phyloP scores from a whole-genome alignment of 352 stramenopile species.

The Phytophthora hibernalis region DNA sequence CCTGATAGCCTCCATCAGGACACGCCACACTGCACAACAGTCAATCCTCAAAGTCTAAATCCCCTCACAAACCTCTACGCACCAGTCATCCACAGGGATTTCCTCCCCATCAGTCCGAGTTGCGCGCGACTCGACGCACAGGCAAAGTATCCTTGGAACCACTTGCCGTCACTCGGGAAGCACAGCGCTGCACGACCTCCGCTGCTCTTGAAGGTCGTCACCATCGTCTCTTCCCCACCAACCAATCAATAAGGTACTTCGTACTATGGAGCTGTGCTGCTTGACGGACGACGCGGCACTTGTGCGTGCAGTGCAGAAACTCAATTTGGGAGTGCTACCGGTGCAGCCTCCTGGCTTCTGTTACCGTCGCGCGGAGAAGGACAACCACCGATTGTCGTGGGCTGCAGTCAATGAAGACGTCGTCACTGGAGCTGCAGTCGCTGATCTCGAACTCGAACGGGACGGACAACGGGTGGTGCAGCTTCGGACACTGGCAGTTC shows the following conservation, averaged over 20 bases:
- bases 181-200: slow-evolving; percentile 59
- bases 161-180: slow-evolving; percentile 56
- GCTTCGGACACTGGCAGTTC: slow-evolving; percentile 55
- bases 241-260: slow-evolving; percentile 22
- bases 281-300: slow-evolving; percentile 53
- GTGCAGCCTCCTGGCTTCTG: slow-evolving; percentile 68
- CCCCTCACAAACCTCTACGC: slow-evolving; percentile 2
- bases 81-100: slow-evolving; percentile 71
- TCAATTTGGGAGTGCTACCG: slow-evolving; percentile 73
- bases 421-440: slow-evolving; percentile 44
- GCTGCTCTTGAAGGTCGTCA: slow-evolving; percentile 35
- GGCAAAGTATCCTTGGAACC: slow-evolving; percentile 79
- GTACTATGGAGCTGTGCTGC: slow-evolving; percentile 50
- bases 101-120: slow-evolving; percentile 66
- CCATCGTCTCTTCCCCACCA: slow-evolving; percentile 27
- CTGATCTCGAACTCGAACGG: slow-evolving; percentile 47
- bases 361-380: slow-evolving; percentile 67
- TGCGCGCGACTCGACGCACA: slow-evolving; percentile 45
- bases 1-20: slow-evolving; percentile 72
- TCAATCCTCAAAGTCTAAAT: not conserved
- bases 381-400: slow-evolving; percentile 54
- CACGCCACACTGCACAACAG: slow-evolving; percentile 48
- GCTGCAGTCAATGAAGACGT: slow-evolving; percentile 30
- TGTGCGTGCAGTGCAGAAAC: slow-evolving; percentile 60
- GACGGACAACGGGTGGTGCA: slow-evolving; percentile 40